Evolutionary conservation across 2,329 filamentous ascomycete species (phyloP).

Genomic region (Lachnellula suecica): DNA sequence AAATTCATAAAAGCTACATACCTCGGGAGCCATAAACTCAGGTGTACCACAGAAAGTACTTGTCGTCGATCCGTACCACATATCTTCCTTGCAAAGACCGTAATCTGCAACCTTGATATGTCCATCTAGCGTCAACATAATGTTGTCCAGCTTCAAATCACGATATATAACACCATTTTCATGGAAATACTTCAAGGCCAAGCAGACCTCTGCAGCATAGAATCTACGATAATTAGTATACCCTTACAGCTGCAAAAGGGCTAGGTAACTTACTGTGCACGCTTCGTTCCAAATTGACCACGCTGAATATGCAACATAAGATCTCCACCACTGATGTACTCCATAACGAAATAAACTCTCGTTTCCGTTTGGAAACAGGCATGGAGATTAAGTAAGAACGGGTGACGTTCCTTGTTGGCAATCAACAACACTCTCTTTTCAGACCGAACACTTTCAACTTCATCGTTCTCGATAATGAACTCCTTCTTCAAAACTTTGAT

Average conservation of each 20-base stretch:
- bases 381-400: constrained; percentile 91
- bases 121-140: constrained; percentile 88
- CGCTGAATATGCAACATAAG: constrained; percentile 98
- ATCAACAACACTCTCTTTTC: constrained; percentile 97
- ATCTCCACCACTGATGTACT: constrained; percentile 98
- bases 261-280: constrained; percentile 73
- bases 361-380: constrained; percentile 99
- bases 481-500: constrained; percentile 99
- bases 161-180: constrained; percentile 98
- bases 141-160: constrained; percentile 81
- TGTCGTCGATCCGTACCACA: constrained; percentile 98
- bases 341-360: constrained; percentile 98
- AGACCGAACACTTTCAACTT: constrained; percentile 95
- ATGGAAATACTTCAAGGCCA: constrained; percentile 98
- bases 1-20: constrained; percentile 61
- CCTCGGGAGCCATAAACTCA: constrained; percentile 98
- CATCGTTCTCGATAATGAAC: constrained; percentile 99
- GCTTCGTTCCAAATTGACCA: constrained; percentile 91
- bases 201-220: constrained; percentile 94
- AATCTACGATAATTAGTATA: constrained; percentile 57
- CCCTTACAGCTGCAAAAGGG: neutral
- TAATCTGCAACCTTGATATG: constrained; percentile 99
- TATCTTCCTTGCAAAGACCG: constrained; percentile 98
- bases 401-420: constrained; percentile 94
- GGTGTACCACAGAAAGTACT: constrained; percentile 99